Conservation (phyloP, 1,139 yeast genomes). For the Taphrina populina region DNA sequence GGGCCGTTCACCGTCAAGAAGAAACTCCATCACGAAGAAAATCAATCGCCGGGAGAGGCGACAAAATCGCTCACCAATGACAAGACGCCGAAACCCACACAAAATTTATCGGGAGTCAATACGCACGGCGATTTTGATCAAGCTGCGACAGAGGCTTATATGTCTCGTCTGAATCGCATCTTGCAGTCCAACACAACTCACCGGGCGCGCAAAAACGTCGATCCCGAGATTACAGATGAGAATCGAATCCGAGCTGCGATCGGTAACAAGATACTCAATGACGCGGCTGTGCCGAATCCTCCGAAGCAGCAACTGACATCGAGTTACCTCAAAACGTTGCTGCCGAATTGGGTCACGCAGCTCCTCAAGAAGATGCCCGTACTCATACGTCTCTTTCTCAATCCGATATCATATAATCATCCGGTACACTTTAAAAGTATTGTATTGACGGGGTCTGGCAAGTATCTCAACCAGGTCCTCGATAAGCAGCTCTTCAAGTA, state of each 20-base stretch:
- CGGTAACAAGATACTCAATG: conserved; percentile 8
- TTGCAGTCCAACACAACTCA: conserved; percentile 1
- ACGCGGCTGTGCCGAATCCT: conserved; percentile 24
- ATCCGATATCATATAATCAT: conserved; percentile 26
- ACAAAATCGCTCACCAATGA: conserved; percentile 10
- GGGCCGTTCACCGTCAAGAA: conserved; percentile 12
- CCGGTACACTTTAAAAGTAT: conserved; percentile 16
- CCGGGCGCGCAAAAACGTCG: conserved; percentile 1
- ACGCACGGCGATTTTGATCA: conserved; percentile 1
- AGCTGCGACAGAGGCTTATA: conserved; percentile 9
- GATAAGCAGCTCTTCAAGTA: conserved; percentile 24
- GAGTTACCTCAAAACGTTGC: background rate
- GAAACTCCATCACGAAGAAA: background rate
- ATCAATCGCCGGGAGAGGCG: conserved; percentile 10
- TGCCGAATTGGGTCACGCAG: conserved; percentile 9
- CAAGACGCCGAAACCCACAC: conserved; percentile 3
- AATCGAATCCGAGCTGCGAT: conserved; percentile 25
- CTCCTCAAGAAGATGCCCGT: conserved; percentile 15
- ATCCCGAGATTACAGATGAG: background rate
- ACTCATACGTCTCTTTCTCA: conserved; percentile 19
- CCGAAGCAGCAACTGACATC: conserved; percentile 13
- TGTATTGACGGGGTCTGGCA: conserved; percentile 15
- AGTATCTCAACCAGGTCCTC: conserved; percentile 13
- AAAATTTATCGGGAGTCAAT: background rate
- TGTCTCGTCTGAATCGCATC: conserved; percentile 2